These are phyloP conservation scores for Leccinum ochraceum DNA, from an alignment of 768 basidiomycete genomes.

Conservation along the genomic window DNA sequence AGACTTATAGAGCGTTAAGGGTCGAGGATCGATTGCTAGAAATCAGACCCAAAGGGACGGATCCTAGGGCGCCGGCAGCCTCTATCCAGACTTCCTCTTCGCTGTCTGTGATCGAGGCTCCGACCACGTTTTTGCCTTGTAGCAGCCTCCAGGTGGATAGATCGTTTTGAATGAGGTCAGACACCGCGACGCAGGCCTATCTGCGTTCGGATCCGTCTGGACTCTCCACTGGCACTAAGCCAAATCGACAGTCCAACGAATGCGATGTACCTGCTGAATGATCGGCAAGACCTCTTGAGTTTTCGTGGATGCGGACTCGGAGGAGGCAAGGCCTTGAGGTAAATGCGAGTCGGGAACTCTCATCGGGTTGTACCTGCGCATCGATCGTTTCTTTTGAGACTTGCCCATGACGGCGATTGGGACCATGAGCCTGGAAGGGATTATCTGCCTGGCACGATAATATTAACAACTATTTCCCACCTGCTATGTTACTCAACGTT, in stretches of 20 bases:
- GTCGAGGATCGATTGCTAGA: slow-evolving; percentile 11
- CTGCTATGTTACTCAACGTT: too few species aligned
- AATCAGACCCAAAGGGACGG: slow-evolving; percentile 22
- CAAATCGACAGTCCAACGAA: neutral
- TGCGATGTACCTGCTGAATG: slow-evolving; percentile 71
- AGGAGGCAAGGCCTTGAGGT: slow-evolving; percentile 76
- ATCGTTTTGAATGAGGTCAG: slow-evolving; percentile 93
- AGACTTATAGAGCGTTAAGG: slow-evolving; percentile 63
- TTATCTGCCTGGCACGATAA: too few species aligned
- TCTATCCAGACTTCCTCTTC: slow-evolving; percentile 92
- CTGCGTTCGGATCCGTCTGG: slow-evolving; percentile 79
- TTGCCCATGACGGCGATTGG: slow-evolving; percentile 71
- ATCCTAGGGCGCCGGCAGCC: slow-evolving; percentile 87
- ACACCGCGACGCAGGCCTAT: slow-evolving; percentile 97
- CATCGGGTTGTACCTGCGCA: slow-evolving; percentile 91
- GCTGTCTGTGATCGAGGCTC: slow-evolving; percentile 79
- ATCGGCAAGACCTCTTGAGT: slow-evolving; percentile 82
- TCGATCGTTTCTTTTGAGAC: slow-evolving; percentile 82
- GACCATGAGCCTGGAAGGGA: too few species aligned
- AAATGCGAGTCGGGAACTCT: slow-evolving; percentile 93
- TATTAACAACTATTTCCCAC: too few species aligned
- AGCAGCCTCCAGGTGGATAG: slow-evolving; percentile 87
- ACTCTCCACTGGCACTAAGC: slow-evolving; percentile 59
- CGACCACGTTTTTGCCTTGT: slow-evolving; percentile 90
- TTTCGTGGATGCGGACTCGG: slow-evolving; percentile 71